These are phyloP conservation scores for Termitomyces sp. DNA, from an alignment of 768 basidiomycete genomes.

Conservation along the genomic window DNA sequence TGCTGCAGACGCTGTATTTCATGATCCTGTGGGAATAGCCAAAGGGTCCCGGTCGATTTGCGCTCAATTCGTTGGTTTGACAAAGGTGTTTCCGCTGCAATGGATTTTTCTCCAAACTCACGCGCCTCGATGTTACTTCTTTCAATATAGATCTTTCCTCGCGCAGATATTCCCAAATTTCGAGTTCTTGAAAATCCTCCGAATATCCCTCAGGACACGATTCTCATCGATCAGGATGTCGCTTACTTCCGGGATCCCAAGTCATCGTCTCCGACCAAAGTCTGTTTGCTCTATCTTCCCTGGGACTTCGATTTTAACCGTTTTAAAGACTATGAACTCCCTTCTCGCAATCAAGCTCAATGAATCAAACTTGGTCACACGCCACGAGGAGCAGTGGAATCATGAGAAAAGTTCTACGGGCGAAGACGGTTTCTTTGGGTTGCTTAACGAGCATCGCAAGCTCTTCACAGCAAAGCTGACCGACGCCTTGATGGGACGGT, in stretches of 20 bases:
- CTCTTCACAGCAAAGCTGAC: neutral
- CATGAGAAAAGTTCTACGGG: neutral
- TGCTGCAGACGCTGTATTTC: neutral
- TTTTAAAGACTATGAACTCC: neutral
- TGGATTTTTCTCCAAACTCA: neutral
- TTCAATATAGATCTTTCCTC: neutral
- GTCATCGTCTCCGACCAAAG: neutral
- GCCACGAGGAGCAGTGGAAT: constrained; percentile 1
- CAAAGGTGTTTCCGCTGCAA: neutral
- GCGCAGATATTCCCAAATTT: neutral
- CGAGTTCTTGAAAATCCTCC: neutral
- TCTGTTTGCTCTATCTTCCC: neutral
- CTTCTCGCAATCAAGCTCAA: neutral
- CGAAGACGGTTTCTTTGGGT: neutral
- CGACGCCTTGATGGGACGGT: neutral
- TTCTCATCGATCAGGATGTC: neutral
- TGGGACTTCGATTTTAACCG: neutral
- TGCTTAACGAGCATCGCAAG: neutral
- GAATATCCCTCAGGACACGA: neutral
- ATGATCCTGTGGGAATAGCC: constrained; percentile 5
- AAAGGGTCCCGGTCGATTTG: neutral
- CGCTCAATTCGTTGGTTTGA: neutral
- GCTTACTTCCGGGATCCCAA: neutral
- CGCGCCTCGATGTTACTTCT: neutral
- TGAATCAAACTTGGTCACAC: neutral